Evolutionary conservation across 2,329 filamentous ascomycete genomes (phyloP), one percentile per base, ranked within the genome.

Genomic region (Thielaviopsis populi): DNA sequence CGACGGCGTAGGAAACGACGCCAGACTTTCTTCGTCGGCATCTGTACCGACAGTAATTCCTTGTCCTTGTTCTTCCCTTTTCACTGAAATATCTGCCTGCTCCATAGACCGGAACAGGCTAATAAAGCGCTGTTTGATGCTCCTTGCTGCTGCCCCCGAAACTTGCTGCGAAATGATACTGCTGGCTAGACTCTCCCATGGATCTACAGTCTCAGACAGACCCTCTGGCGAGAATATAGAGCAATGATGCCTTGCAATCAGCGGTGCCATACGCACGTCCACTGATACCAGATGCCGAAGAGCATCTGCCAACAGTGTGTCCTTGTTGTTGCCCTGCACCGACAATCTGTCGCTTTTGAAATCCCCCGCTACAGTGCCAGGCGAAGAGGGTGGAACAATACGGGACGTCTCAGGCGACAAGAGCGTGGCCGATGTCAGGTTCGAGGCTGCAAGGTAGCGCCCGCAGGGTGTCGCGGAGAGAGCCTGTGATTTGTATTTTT

Each of bases 151-250:
- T 5, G 91, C 90, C 19, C 92, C 91, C 0, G 91, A 96, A 22
- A 99, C 92, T 76, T 99, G 94, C 75, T 97, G 94, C 62, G 89
- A 91, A 69, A 97, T 95, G 71, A 99, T 96, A 61, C 91, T 88
- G 73, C 87, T 91, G 46, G 83, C 81, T 41, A 99, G 79, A 65
- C 83, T 85, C 69, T 87, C 86, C 71, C 96, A 99, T 0, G 94
- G 94, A 74, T 97, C 90, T 66, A 96, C 83, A 68, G 83, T 79
- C 73, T 96, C 90, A 33, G 86, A 83, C n/a, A 97, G 76, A 0
- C 91, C 90, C 67, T 87, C 85, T 0, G 89, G 82, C 1, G 85
- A 88, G 75, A 97, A 97, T 17, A 94, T 75, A 63, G 79, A 80
- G 73, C 92, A 97, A 66, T 82, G 82, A 70, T 95, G 81, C 65